A percentile compares a stretch with the other conserved stretches of the same genome.
Conservation (phyloP, 192 early-diverging fungal species). For the Chytriomyces sp. region DNA sequence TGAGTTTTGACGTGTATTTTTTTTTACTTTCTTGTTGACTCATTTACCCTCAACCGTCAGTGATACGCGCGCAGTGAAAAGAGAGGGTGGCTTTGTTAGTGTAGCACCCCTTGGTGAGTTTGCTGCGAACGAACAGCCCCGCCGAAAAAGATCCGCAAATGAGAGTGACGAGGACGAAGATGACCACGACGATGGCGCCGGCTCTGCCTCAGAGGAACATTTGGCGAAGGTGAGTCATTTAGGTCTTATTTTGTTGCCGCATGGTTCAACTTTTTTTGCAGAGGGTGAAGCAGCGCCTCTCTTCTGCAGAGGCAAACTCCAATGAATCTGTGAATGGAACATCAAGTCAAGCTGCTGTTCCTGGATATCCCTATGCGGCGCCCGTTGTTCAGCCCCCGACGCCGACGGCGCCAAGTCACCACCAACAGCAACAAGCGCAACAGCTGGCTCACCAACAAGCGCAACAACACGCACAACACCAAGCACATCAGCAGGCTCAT, state of each 20-base stretch:
- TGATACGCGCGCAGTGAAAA: not conserved
- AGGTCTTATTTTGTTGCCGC: too few relatives aligned
- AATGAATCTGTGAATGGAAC: too few relatives aligned
- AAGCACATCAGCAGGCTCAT: conserved; percentile 3
- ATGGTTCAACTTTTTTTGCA: too few relatives aligned
- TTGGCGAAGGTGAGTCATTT: not conserved
- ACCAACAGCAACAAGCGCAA: not conserved
- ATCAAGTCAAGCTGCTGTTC: too few relatives aligned
- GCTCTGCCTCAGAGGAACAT: conserved; percentile 18
- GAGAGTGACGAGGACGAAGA: conserved; percentile 28
- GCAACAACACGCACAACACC: not conserved
- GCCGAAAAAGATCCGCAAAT: conserved; percentile 1
- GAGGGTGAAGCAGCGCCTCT: too few relatives aligned
- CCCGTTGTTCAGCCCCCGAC: too few relatives aligned
- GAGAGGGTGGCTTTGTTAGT: not conserved
- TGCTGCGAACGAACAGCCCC: too few relatives aligned
- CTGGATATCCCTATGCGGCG: too few relatives aligned
- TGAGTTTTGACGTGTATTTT: not conserved
- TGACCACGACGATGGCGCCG: conserved; percentile 20
- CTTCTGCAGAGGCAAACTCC: too few relatives aligned
- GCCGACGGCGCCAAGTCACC: too few relatives aligned
- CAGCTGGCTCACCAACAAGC: not conserved
- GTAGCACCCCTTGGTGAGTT: not conserved
- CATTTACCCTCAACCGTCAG: not conserved
- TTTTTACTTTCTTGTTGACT: not conserved